Base-by-base conservation (phyloP, 1,284 basidiomycete species). In the Ceratobasidium sp. region DNA sequence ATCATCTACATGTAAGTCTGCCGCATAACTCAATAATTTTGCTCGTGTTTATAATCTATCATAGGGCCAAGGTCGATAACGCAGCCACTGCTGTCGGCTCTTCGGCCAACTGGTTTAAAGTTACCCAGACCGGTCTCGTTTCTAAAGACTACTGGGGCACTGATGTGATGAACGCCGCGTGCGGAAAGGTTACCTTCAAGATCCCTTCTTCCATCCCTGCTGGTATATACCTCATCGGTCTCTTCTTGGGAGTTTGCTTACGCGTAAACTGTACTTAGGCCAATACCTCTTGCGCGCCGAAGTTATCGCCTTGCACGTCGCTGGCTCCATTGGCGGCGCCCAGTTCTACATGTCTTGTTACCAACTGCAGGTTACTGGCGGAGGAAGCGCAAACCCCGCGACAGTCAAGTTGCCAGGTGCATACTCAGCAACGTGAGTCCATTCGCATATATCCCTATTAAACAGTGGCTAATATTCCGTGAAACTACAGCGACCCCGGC, bases 251-350 rank as follows among this genome's bases (percentile, higher is more conserved):
- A 4, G 11, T 11, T 11, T 41, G 36, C 36, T 41, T 4, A 41
- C 36, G 11, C 4, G 11, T 11, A 41, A 5, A 41, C 36, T 5
- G 4, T 41, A 41, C 4, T 19, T 85, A 33, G 87, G 86, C 17
- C 82, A 88, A 67, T 89, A 88, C 76, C 81, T 89, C 19, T 80
- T 89, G 31, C 84, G 87, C 22, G 82, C 85, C 22, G 88, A 89
- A 78, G 80, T 88, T 65, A 88, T 88, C 77, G 86, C 85, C 27
- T 80, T 87, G 27, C 86, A 87, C 78, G 84, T 78, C 19, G 86
- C 84, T 1, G 75, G 78, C 11, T 81, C 76, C n/a, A 87, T 87
- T 79, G 87, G 87, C 33, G 88, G 87, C 57, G 87, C 88, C 57
- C 87, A 88, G 76, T 75, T 73, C 71, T 72, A 73, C 51, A 62